Evolutionary conservation across 1,284 basidiomycete species (phyloP), one percentile per base, ranked within the genome.

Genomic region (Schizophyllum amplum): DNA sequence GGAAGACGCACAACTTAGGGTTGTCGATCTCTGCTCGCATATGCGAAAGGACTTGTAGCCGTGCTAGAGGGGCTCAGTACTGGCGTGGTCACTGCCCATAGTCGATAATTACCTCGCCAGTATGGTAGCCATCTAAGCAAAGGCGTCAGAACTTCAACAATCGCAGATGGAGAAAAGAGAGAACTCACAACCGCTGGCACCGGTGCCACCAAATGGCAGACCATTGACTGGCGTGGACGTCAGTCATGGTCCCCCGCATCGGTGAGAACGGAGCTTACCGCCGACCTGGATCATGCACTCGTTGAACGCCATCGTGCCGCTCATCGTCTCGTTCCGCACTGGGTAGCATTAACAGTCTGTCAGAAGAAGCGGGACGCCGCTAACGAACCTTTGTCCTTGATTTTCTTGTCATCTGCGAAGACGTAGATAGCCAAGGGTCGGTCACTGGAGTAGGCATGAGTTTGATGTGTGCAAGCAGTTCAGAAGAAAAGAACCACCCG

Each of bases 381-480:
- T 6, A 46, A 25, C 15, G 7, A 5, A 82, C 87, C 79, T 69
- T 86, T 84, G 21, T 75, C 68, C 69, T 89, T 89, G 65, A 84
- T 78, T 22, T 68, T 69, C 1, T 75, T 63, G 64, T 86, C 79
- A 55, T 79, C 69, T 1, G 87, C 77, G 72, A 93, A 94, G 27
- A 90, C 80, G 64, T 94, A 92, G 11, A 93, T 70, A 0, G 84
- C 80, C 5, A 94, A 77, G 2, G 92, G 89, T 61, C 91, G 83
- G 56, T 89, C 88, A 51, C 86, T 87, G 60, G n/a, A n/a, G n/a
- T n/a, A n/a, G n/a, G n/a, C n/a, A n/a, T n/a, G n/a, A n/a, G n/a
- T n/a, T n/a, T n/a, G n/a, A n/a, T n/a, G n/a, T n/a, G n/a, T n/a
- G n/a, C n/a, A n/a, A n/a, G n/a, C 17, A 24, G 21, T 42, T 56